Evolutionary conservation across 2,329 filamentous ascomycete genomes (phyloP), one percentile per base, ranked within the genome.

Genomic region (Venturia pyrina): DNA sequence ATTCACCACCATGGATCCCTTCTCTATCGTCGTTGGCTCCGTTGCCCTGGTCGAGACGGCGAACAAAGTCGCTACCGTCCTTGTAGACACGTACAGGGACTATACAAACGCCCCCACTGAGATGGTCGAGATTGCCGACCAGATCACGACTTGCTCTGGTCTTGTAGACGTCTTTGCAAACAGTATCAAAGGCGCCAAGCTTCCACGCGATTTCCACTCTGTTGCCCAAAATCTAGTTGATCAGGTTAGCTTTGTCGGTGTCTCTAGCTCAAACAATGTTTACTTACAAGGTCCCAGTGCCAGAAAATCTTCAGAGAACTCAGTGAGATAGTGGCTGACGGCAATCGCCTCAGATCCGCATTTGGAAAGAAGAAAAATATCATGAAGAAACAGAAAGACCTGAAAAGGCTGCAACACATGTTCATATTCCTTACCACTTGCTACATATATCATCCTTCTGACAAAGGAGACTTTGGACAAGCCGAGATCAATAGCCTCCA

Each of bases 71-170:
- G 53, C 53, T 59, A 59, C 53, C 17, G 53, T 59, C 15, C 53
- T 59, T 15, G 13, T 59, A 19, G 53, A 59, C 53, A 59, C 53
- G 53, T 59, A 59, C 11, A 34, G 53, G 53, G 32, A 59, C 53
- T 59, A n/a, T 37, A 59, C 53, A 59, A 59, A 59, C 32, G 53
- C 53, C 10, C 53, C 53, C n/a, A 59, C 53, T 21, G 53, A 59
- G 32, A 59, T 59, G 53, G 32, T 59, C 8, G 53, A 59, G 5
- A 37, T 59, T n/a, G 53, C 53, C 19, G 32, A 59, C 37, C 53
- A 59, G 32, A 37, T 59, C 5, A 59, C 53, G 4, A 37, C 28
- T 28, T 59, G 53, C 24, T 59, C 53, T 10, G 53, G 53, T 11
- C 32, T 37, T 37, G 53, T 59, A 34, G 28, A 59, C 19, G 17